A percentile compares a stretch with the other conserved stretches of the same genome.
phyloP scores from a whole-genome alignment of 805 yeast genomes.

The Cyberlindnera sargentensis region DNA sequence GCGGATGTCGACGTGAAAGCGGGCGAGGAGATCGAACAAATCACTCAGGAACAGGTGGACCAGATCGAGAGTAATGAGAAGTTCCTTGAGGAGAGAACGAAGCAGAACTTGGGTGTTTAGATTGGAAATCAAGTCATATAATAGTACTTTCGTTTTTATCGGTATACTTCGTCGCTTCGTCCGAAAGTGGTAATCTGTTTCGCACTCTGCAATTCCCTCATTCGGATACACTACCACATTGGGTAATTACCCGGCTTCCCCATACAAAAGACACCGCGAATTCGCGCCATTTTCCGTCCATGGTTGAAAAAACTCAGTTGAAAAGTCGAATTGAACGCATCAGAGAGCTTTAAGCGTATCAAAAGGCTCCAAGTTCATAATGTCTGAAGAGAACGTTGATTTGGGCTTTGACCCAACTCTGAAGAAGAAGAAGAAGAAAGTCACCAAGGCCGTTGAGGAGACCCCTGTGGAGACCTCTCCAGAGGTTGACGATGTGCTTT shows the following conservation, averaged over 20 bases:
- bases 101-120: slow-evolving; percentile 15
- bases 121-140: neutral
- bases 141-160: too few species aligned
- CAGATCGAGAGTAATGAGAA: slow-evolving; percentile 32
- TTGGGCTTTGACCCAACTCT: slow-evolving; percentile 67
- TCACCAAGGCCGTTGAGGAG: slow-evolving; percentile 36
- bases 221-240: too few species aligned
- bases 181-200: too few species aligned
- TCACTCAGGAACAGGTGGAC: slow-evolving; percentile 37
- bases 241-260: too few species aligned
- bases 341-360: neutral
- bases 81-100: slow-evolving; percentile 25
- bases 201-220: too few species aligned
- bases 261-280: too few species aligned
- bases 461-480: slow-evolving; percentile 28
- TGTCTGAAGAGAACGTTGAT: slow-evolving; percentile 12
- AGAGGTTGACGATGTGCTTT: slow-evolving; percentile 57
- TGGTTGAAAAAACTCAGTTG: too few species aligned
- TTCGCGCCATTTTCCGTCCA: too few species aligned
- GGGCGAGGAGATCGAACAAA: slow-evolving; percentile 45
- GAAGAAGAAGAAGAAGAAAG: slow-evolving; percentile 74
- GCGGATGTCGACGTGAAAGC: slow-evolving; percentile 34
- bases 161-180: too few species aligned
- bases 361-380: neutral
- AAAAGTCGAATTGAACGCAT: neutral